Conservation (phyloP, 169 alveolate genomes). For the Besnoitia besnoiti region DNA sequence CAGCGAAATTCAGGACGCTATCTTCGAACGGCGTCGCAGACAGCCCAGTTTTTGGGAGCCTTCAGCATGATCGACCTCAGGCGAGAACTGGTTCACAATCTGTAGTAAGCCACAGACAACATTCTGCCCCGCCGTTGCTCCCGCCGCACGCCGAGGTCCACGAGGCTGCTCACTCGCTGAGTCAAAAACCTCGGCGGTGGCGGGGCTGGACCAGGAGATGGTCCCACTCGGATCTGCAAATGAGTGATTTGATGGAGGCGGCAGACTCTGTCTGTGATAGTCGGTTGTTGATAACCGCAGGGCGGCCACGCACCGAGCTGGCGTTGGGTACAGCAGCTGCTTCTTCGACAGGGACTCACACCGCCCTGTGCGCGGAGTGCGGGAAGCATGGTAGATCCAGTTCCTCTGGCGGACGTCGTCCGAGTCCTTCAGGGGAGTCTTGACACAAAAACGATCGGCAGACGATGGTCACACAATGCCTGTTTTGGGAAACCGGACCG, state of each 20-base stretch:
- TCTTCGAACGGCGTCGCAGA: background rate
- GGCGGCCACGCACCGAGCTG: background rate
- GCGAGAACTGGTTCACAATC: background rate
- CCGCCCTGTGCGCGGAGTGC: no score
- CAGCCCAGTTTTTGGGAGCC: background rate
- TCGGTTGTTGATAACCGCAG: background rate
- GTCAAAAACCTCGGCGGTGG: background rate
- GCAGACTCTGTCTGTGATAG: background rate
- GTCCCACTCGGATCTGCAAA: background rate
- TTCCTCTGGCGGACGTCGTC: no score
- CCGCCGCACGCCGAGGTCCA: background rate
- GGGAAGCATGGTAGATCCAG: no score
- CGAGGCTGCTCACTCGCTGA: background rate
- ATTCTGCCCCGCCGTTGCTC: background rate
- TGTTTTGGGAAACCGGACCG: no score
- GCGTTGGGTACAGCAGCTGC: background rate
- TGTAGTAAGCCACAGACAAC: background rate
- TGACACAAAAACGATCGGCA: no score
- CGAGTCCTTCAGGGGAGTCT: no score
- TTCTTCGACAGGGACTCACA: no score
- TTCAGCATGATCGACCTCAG: background rate
- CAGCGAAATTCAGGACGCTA: background rate
- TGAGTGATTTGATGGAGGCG: background rate
- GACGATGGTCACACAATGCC: no score
- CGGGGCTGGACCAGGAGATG: background rate